Evolutionary conservation across 768 basidiomycete species (phyloP).

Genomic region (Gelatoporia subvermispora): DNA sequence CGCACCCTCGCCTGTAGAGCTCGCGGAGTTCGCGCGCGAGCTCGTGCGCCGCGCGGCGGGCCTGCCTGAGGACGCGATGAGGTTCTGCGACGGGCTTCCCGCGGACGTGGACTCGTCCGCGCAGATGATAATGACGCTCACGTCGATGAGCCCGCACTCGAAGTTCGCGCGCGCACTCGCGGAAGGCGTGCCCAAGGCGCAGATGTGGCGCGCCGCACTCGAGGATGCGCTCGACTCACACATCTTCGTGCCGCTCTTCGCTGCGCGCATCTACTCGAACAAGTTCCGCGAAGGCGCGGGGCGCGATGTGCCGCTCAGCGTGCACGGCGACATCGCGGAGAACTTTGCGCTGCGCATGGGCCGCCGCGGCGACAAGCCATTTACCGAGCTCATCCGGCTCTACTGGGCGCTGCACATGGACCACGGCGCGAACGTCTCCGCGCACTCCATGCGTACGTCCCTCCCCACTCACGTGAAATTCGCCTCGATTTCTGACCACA

Average conservation of each 20-base stretch:
- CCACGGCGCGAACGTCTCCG: conserved; percentile 5
- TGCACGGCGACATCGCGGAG: not conserved
- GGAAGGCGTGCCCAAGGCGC: not conserved
- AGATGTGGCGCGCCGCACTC: conserved; percentile 1
- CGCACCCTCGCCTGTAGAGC: not conserved
- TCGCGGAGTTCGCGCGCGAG: conserved; percentile 1
- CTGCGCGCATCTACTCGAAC: conserved; percentile 1
- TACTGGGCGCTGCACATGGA: conserved; percentile 6
- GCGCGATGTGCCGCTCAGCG: not conserved
- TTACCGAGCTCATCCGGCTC: conserved; percentile 3
- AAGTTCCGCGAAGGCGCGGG: not conserved
- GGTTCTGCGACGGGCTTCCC: conserved; percentile 3
- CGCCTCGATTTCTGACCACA: not conserved
- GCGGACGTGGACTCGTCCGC: not conserved
- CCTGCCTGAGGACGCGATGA: not conserved
- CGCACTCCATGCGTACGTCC: conserved; percentile 4
- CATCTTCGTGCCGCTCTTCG: not conserved
- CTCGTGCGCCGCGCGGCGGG: not conserved
- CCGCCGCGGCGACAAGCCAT: not conserved
- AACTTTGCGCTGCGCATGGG: conserved; percentile 4
- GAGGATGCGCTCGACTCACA: conserved; percentile 3
- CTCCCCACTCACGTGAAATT: not conserved
- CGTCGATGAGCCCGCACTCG: not conserved
- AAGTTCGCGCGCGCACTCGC: not conserved
- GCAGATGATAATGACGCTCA: conserved; percentile 2